Base-by-base conservation (phyloP, 164 flowering plant species). In the Stephania japonica region DNA sequence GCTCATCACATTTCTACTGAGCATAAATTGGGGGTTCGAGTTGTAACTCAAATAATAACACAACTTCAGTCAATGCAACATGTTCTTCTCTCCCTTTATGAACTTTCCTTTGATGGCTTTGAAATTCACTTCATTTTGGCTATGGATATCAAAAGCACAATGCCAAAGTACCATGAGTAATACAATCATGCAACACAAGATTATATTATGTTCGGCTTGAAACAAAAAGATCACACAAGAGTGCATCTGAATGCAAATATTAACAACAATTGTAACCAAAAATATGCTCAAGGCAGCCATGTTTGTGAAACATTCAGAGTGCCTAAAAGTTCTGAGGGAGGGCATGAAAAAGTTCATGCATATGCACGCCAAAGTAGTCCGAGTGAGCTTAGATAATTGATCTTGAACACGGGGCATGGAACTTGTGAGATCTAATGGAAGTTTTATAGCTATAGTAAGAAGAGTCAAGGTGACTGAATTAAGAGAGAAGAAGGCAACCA, bases 141-240 rank as follows among this genome's bases (percentile, higher is more conserved):
- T 18, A 18, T 19, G 26, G 6, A 73, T 32, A 13, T 21, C 32
- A 5, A 65, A 65, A 3, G 25, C n/a, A 14, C 42, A 67, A 42
- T 16, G 41, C 71, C 76, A 74, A 44, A 74, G 18, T 41, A 74
- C 13, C 6, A 32, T 14, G 23, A 74, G 76, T 24, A 74, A 38
- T 23, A 68, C 23, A 53, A 68, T 41, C 66, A 68, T 67, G 53
- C 53, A 67, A 11, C 41, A 59, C 70, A 74, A 53, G 71, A 74
- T 68, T 7, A 68, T 24, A 23, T 16, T 5, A 19, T 68, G 76
- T 59, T 74, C 71, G 18, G 23, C 24, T 21, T 5, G 59, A 67
- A 74, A 74, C 1, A 11, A 4, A 18, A 59, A 74, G 49, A 74
- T 74, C 56, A 74, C 67, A 3, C 72, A 71, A 1, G 71, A 68